Evolutionary conservation across 208 protist species (phyloP).

Genomic region (Endotrypanum monterogeii): DNA sequence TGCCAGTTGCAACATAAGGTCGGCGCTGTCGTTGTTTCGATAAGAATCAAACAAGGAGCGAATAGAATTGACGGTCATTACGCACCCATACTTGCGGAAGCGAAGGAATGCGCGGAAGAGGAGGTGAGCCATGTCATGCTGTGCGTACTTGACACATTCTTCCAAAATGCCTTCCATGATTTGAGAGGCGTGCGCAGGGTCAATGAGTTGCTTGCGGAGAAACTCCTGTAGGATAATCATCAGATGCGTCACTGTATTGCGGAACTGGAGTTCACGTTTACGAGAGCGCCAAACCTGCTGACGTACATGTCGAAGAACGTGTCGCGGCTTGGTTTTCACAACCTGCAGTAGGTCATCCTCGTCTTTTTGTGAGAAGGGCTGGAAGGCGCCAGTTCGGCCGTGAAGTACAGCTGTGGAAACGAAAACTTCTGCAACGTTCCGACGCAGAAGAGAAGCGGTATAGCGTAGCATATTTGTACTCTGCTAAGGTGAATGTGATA

Average conservation of each 20-base stretch:
- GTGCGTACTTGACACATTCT: constrained; percentile 83
- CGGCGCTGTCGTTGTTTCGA: constrained; percentile 76
- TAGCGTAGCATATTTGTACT: constrained; percentile 15
- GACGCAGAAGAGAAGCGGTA: constrained; percentile 8
- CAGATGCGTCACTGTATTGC: constrained; percentile 88
- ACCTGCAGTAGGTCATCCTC: constrained; percentile 85
- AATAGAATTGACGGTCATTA: constrained; percentile 73
- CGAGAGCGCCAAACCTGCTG: constrained; percentile 89
- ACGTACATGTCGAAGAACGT: constrained; percentile 86
- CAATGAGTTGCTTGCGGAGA: constrained; percentile 85
- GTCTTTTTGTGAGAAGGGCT: constrained; percentile 84
- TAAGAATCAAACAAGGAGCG: constrained; percentile 89
- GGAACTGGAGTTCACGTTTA: constrained; percentile 86
- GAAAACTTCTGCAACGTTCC: constrained; percentile 6
- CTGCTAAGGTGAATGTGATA: background rate
- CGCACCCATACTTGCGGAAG: constrained; percentile 90
- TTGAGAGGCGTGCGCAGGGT: constrained; percentile 71
- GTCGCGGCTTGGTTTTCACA: constrained; percentile 85
- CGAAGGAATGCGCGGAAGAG: constrained; percentile 88
- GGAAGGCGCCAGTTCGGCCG: constrained; percentile 50
- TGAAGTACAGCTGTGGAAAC: constrained; percentile 1
- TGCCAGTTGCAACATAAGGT: constrained; percentile 86
- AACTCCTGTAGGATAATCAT: constrained; percentile 92
- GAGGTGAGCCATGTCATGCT: constrained; percentile 91
- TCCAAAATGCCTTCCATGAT: constrained; percentile 91